These are phyloP conservation scores for Pseudoperonospora humuli DNA, from an alignment of 352 stramenopile genomes.

Conservation along the genomic window DNA sequence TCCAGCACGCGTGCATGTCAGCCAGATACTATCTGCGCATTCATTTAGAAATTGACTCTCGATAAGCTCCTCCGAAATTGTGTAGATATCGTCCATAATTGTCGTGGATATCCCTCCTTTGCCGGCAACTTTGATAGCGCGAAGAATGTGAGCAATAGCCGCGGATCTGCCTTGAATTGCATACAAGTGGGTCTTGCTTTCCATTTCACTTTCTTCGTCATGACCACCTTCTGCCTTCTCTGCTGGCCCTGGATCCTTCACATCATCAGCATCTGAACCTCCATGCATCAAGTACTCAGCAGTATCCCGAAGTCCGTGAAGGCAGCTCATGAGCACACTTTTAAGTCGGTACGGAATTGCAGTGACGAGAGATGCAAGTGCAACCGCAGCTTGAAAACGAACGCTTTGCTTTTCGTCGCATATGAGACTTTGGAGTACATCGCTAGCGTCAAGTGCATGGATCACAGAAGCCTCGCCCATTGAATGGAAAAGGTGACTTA, in stretches of 20 bases:
- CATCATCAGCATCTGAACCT: conserved; percentile 19
- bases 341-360: conserved; percentile 62
- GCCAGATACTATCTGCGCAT: conserved; percentile 75
- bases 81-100: conserved; percentile 55
- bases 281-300: conserved; percentile 34
- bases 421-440: conserved; percentile 35
- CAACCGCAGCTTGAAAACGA: conserved; percentile 58
- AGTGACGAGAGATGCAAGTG: conserved; percentile 52
- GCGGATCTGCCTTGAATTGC: conserved; percentile 62
- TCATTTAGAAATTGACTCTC: conserved; percentile 73
- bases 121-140: conserved; percentile 34
- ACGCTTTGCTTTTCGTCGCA: conserved; percentile 71
- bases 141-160: conserved; percentile 59
- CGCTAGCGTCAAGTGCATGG: conserved; percentile 32
- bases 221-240: conserved; percentile 15
- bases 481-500: conserved; percentile 60
- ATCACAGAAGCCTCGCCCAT: conserved; percentile 54
- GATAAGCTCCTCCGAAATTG: conserved; percentile 61
- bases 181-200: conserved; percentile 67
- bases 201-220: conserved; percentile 31
- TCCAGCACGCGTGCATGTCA: conserved; percentile 79
- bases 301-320: conserved; percentile 36
- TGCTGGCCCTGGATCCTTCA: conserved; percentile 8
- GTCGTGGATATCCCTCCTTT: conserved; percentile 43
- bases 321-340: conserved; percentile 31